Conservation (phyloP, 1,284 basidiomycete species). For the Fomitopsis pinicola region DNA sequence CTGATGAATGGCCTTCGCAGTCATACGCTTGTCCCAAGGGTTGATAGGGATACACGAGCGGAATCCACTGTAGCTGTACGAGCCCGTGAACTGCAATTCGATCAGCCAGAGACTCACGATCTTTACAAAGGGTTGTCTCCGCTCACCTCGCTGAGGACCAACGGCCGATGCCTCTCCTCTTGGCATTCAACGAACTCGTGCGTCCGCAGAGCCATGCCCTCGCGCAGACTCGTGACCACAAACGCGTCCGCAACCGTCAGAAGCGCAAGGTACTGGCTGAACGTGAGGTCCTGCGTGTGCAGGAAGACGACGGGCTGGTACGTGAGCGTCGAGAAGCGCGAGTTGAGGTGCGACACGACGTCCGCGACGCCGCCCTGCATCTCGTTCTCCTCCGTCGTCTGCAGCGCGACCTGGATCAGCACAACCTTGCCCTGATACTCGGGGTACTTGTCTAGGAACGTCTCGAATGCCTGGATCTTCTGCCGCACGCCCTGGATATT, state of each 20-base stretch:
- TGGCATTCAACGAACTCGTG: conserved; percentile 87
- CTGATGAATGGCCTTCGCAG: conserved; percentile 72
- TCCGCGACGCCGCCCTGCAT: conserved; percentile 72
- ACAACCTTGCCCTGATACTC: conserved; percentile 80
- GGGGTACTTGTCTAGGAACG: conserved; percentile 77
- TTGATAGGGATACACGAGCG: conserved; percentile 82
- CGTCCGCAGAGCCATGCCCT: conserved; percentile 82
- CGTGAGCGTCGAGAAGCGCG: conserved; percentile 76
- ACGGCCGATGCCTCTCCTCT: conserved; percentile 61
- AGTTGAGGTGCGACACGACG: conserved; percentile 79
- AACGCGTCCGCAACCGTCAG: conserved; percentile 86
- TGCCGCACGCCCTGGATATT: conserved; percentile 82
- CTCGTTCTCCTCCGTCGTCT: conserved; percentile 78
- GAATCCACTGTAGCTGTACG: conserved; percentile 83
- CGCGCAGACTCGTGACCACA: conserved; percentile 77
- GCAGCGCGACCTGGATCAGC: conserved; percentile 83
- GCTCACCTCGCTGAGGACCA: conserved; percentile 72
- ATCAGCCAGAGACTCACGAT: neutral
- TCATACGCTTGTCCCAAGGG: conserved; percentile 75
- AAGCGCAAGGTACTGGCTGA: conserved; percentile 81
- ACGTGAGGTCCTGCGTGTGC: conserved; percentile 84
- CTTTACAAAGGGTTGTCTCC: neutral
- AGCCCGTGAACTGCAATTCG: conserved; percentile 71
- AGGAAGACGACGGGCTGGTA: conserved; percentile 88
- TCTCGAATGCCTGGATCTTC: conserved; percentile 81